Base-by-base conservation (phyloP, 768 basidiomycete species). In the Amanita pseudoporphyria region DNA sequence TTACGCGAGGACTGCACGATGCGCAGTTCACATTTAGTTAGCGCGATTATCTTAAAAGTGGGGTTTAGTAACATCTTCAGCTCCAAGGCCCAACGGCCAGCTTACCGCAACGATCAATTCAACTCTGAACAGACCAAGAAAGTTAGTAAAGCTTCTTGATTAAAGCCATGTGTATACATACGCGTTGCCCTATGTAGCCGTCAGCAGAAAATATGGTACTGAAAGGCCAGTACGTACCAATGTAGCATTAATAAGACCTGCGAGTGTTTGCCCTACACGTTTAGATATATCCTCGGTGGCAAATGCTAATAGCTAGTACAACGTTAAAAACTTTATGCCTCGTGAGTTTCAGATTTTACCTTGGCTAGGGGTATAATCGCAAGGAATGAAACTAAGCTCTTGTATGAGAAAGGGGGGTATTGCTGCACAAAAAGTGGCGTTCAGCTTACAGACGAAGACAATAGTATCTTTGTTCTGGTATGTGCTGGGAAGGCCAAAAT, bases 301-400 rank as follows among this genome's bases (percentile, higher is more conserved):
- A 59, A 90, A 91, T 1, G 82, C 84, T 2, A 92, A 72, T 4
- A 91, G 65, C 84, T 87, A 50, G 49, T 35, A 22, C 36, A 5
- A 45, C 6, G 39, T 38, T 14, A 45, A 24, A n/a, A 12, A 14
- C 4, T 9, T 31, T 45, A 13, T 33, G 10, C 7, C 51, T 33
- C 43, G 28, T 21, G 16, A 10, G 13, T 16, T 6, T 18, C 26
- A 4, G 37, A 9, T 45, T 56, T 32, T 36, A 84, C 84, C 67
- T 89, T 87, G 35, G 89, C 89, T 5, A 92, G 71, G 5, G 90
- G 90, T 52, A 93, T 77, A 51, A 93, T 93, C 7, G 90, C 79
- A 37, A 88, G 64, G 60, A 92, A 89, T 1, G 81, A 79, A 58
- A 84, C 84, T 87, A 45, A 21, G 35, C 26, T 26, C 19, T 52